Percentiles rank a stretch among this genome's conserved stretches.
phyloP scores from a whole-genome alignment of 176 grass and related monocot species.

The Aegilops tauschii region DNA sequence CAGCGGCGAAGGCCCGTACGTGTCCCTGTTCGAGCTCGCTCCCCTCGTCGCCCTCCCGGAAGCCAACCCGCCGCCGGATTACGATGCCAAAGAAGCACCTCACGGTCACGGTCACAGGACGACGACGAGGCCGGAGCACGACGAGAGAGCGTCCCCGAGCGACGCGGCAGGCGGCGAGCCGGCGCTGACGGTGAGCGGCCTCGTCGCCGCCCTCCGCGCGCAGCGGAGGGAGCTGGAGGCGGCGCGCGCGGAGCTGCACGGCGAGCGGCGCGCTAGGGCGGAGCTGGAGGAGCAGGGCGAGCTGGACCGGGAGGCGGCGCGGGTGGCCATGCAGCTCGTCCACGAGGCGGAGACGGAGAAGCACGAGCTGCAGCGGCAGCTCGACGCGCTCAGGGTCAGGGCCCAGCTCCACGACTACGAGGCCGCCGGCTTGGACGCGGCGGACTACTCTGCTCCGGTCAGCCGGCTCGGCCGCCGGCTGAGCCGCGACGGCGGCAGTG shows the following conservation, averaged over 20 bases:
- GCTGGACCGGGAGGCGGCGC: constrained; percentile 42
- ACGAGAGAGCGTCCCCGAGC: neutral
- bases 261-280: constrained; percentile 3
- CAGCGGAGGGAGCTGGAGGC: constrained; percentile 26
- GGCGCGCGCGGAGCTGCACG: constrained; percentile 16
- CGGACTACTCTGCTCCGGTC: neutral
- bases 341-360: constrained; percentile 47
- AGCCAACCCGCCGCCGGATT: neutral
- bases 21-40: constrained; percentile 49
- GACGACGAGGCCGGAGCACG: neutral
- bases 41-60: constrained; percentile 4
- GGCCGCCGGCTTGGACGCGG: neutral
- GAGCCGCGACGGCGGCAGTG: neutral
- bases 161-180: neutral
- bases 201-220: neutral
- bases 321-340: constrained; percentile 48
- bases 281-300: constrained; percentile 53
- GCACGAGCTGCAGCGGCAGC: constrained; percentile 36
- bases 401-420: constrained; percentile 12
- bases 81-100: neutral
- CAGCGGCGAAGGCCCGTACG: neutral
- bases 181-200: neutral
- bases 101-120: too few species aligned
- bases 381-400: constrained; percentile 34
- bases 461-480: neutral